Base-by-base conservation (phyloP, 2,329 filamentous ascomycete genomes). In the Ophiocordyceps polyrhachis-furcata region DNA sequence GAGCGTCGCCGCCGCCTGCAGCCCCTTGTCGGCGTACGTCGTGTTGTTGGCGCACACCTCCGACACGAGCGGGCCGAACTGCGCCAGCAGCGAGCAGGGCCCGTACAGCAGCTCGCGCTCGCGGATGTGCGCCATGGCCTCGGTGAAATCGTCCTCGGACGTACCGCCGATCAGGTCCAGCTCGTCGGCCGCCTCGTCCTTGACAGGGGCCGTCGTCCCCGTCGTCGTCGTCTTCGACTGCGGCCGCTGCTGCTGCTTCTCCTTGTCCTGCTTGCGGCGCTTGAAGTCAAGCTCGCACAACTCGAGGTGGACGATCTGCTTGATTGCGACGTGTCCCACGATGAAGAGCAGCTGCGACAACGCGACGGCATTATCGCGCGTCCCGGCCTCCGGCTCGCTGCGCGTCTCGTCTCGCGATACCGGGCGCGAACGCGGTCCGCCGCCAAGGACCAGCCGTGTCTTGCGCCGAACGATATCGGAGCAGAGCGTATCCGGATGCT, bases 281-380 rank as follows among this genome's bases (percentile, higher is more conserved):
- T 98, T 98, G 63, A 98, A 98, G 61, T 98, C 91, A 43, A 91
- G 77, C 58, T 98, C 91, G 59, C 88, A 94, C n/a, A 96, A 71
- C 55, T 98, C 91, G 12, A 98, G 74, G 59, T 98, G 91, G 1
- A 98, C 93, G 53, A 98, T 98, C 58, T 98, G 93, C 65, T 98
- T 98, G 58, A 98, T 91, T 14, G 91, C 91, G 42, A 96, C 83
- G 56, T 98, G 91, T 0, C 91, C 91, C 28, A 96, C 89, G 32
- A 94, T 82, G 58, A 96, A 96, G 0, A 98, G 70, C 2, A 98
- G 72, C 55, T 96, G 91, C 0, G 91, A 94, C 2, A 98, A 69
- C 1, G 76, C 79, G 42, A 87, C 72, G 1, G 85, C 79, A 5
- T 79, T 75, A 52, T 81, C 84, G 28, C 80, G 61, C 50, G 62